These are phyloP conservation scores for Cyclanthera cordifolia DNA, from an alignment of 306 rosid genomes.

Conservation along the genomic window DNA sequence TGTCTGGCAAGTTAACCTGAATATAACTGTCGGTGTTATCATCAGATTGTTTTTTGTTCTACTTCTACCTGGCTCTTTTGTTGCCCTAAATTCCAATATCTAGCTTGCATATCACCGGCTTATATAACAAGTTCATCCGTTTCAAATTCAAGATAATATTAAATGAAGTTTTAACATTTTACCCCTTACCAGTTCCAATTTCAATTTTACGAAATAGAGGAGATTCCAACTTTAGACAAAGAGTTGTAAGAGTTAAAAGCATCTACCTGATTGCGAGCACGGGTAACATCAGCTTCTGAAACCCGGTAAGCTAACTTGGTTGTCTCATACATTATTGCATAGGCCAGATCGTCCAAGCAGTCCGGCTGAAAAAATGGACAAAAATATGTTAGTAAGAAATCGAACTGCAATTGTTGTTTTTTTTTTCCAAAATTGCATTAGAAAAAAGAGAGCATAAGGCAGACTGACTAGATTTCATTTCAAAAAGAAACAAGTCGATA, in stretches of 20 bases:
- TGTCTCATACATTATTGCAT: constrained; percentile 69
- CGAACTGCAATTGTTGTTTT: not conserved
- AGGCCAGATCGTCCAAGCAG: constrained; percentile 66
- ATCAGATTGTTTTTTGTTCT: not conserved
- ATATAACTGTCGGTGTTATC: not conserved
- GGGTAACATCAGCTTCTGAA: constrained; percentile 67
- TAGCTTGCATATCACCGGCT: not conserved
- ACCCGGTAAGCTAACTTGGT: constrained; percentile 72
- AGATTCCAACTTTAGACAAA: not conserved
- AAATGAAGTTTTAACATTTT: not conserved
- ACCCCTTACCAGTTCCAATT: not conserved
- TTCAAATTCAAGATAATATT: not conserved
- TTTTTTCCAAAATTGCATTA: not conserved
- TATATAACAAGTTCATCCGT: constrained; percentile 1
- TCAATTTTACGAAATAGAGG: not conserved
- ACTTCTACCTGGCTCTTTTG: not conserved
- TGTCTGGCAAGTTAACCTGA: not conserved
- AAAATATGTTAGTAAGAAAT: not conserved
- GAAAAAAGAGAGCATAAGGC: not conserved
- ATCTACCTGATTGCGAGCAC: constrained; percentile 83
- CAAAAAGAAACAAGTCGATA: too few relatives aligned
- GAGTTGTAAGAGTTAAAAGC: not conserved
- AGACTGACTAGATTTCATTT: not conserved
- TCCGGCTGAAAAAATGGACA: constrained; percentile 39
- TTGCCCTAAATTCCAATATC: not conserved